Conservation (phyloP, 2,329 filamentous ascomycete genomes). For the Cercospora zeae-maydis region DNA sequence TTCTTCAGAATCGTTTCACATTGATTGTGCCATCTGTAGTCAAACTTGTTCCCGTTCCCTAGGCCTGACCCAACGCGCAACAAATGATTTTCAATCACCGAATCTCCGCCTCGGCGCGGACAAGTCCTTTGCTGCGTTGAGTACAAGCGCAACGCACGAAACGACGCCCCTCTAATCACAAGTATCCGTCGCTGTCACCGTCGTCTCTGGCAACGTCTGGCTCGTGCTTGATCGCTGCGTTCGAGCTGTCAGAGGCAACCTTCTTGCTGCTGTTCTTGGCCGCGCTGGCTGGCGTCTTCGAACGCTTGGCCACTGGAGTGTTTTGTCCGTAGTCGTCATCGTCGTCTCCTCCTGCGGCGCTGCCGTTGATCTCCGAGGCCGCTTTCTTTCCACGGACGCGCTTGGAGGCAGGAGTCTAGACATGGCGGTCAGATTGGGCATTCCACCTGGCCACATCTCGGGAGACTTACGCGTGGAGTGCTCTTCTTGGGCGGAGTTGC, state of each 20-base stretch:
- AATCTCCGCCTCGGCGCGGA: background rate
- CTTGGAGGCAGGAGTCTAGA: slow-evolving; percentile 8
- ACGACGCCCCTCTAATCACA: background rate
- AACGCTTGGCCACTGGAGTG: slow-evolving; percentile 5
- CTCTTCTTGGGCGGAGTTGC: background rate
- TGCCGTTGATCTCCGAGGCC: background rate
- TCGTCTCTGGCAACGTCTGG: background rate
- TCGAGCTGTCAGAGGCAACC: background rate
- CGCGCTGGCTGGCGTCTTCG: background rate
- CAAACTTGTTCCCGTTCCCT: background rate
- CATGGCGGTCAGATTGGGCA: background rate
- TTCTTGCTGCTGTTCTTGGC: background rate
- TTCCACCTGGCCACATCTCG: background rate
- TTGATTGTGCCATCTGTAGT: background rate
- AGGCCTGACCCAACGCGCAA: background rate
- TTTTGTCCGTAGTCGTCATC: slow-evolving; percentile 7
- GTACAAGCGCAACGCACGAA: background rate
- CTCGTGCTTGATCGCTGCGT: background rate
- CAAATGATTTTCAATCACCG: background rate
- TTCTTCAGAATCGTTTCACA: background rate
- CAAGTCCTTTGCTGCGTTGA: background rate
- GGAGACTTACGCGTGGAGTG: background rate
- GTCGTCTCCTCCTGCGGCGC: background rate
- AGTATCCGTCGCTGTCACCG: background rate
- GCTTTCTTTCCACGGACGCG: slow-evolving; percentile 10